Evolutionary conservation across 495 filamentous ascomycete species (phyloP), one percentile per base, ranked within the genome.

Genomic region (Astrothelium macrocarpum): DNA sequence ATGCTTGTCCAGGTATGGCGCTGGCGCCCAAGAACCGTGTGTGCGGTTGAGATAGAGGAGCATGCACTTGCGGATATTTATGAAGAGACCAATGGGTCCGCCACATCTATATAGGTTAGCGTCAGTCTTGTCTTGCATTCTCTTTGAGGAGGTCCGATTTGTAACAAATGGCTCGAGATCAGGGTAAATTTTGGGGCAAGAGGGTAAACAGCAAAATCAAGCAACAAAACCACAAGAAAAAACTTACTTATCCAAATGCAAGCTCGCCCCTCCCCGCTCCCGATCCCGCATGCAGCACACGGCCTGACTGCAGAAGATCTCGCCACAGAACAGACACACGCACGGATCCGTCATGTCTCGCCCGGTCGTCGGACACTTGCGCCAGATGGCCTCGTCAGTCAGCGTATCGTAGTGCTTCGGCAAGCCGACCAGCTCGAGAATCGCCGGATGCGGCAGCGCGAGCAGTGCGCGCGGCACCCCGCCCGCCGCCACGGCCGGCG

Each of bases 1-100:
- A 75, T 96, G 92, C 71, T 86, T 87, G 77, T 97, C 95, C 59
- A 97, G 86, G 74, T 97, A 98, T 12, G 94, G 94, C 7, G 94
- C 93, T 43, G 84, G 81, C 68, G 85, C 86, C 79, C 88, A 98
- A 49, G 87, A 91, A 49, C 91, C 94, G 60, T 88, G 85, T n/a
- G 78, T 75, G 67, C 86, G 82, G 75, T 95, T 87, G 59, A 95
- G 76, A 75, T 93, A 96, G 60, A 95, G 82, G 34, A 96, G 85
- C 53, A 82, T 87, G 76, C 95, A 96, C 78, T 96, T 96, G 60
- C 91, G 85, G 70, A 99, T 94, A 73, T 95, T 96, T 75, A 99
- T 88, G 77, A 92, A 97, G 29, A 97, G 74, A 23, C 95, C 94
- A 29, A 94, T 85, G 69, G 90, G 88, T 64, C 85, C 85, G 67